Conservation (phyloP, 2,329 filamentous ascomycete species). For the Colletotrichum endophyticum region DNA sequence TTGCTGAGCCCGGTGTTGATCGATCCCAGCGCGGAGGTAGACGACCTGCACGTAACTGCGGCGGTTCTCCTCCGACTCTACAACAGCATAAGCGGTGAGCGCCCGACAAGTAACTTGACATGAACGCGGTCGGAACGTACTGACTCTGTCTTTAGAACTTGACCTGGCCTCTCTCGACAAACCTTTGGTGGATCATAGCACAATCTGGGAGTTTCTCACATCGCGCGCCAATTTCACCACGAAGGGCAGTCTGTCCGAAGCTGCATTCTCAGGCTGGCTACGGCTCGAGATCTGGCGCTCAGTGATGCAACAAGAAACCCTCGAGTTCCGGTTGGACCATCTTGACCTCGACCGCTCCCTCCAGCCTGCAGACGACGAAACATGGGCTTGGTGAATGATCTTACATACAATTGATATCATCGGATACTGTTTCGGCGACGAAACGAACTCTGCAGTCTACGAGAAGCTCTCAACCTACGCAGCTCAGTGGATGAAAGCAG, state of each 20-base stretch:
- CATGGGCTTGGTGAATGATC: constrained; percentile 25
- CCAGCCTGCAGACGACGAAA: neutral
- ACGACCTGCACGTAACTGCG: neutral
- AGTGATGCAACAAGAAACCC: neutral
- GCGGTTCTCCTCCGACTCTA: neutral
- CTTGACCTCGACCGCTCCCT: neutral
- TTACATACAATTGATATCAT: constrained; percentile 27
- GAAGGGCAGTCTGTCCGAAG: neutral
- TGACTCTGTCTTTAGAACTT: neutral
- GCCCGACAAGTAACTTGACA: neutral
- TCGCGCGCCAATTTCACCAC: neutral
- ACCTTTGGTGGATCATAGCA: neutral
- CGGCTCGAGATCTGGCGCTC: neutral
- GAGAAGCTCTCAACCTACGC: constrained; percentile 24
- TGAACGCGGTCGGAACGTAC: neutral
- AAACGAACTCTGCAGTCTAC: constrained; percentile 22
- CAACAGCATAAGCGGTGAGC: neutral
- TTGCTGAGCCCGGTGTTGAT: neutral
- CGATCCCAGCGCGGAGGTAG: neutral
- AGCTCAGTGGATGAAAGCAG: constrained; percentile 25
- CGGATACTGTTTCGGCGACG: constrained; percentile 28
- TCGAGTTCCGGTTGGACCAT: neutral
- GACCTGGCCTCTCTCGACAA: neutral
- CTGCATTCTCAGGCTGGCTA: neutral
- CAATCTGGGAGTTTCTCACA: neutral